phyloP scores from a whole-genome alignment of 805 yeast species.

The Grigorovia yakushimaensis region DNA sequence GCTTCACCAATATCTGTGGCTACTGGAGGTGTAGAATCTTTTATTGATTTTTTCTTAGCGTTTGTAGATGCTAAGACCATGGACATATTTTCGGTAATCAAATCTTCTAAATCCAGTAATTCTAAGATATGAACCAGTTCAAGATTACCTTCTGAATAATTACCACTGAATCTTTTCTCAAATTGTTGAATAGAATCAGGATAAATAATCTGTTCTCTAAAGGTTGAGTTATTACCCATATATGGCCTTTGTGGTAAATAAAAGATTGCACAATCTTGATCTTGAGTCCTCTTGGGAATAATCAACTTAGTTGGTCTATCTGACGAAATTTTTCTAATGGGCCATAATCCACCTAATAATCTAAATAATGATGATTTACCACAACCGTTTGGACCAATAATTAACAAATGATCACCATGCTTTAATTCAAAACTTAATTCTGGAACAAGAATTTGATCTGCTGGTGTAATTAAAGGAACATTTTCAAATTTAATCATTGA shows the following conservation, averaged over 20 bases:
- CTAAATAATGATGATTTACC: slow-evolving; percentile 91
- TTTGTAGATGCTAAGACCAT: slow-evolving; percentile 23
- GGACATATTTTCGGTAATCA: slow-evolving; percentile 38
- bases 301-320: slow-evolving; percentile 47
- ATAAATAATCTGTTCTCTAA: slow-evolving; percentile 82
- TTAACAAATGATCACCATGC: slow-evolving; percentile 75
- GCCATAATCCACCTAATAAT: slow-evolving; percentile 91
- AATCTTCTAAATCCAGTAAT: slow-evolving; percentile 50
- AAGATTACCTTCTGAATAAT: slow-evolving; percentile 31
- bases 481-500: slow-evolving; percentile 57
- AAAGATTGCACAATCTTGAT: slow-evolving; percentile 43
- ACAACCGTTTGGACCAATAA: slow-evolving; percentile 94
- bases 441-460: slow-evolving; percentile 60
- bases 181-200: slow-evolving; percentile 64
- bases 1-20: slow-evolving; percentile 35
- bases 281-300: slow-evolving; percentile 22
- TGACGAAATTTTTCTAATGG: slow-evolving; percentile 48
- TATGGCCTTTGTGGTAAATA: slow-evolving; percentile 92
- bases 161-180: slow-evolving; percentile 26
- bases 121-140: slow-evolving; percentile 45
- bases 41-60: not conserved
- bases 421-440: slow-evolving; percentile 61
- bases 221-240: slow-evolving; percentile 51
- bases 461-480: slow-evolving; percentile 81
- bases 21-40: not conserved